phyloP scores from a whole-genome alignment of 2,329 filamentous ascomycete species.

The Chalara sp. region DNA sequence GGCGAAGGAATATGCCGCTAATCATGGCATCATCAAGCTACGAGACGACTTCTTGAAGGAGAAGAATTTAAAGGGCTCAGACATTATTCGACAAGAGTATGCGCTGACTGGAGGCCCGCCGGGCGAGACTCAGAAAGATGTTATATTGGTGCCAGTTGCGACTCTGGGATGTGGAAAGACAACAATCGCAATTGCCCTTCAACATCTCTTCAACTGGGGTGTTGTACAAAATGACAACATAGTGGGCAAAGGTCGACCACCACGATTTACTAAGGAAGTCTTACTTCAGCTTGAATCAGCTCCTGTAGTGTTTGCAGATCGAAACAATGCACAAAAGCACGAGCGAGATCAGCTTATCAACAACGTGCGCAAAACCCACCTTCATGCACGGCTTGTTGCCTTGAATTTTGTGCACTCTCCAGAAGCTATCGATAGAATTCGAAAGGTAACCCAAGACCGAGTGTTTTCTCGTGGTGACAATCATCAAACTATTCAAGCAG shows the following conservation, averaged over 20 bases:
- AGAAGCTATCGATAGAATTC: slow-evolving; percentile 61
- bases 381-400: slow-evolving; percentile 68
- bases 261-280: slow-evolving; percentile 68
- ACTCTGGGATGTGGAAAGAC: slow-evolving; percentile 97
- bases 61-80: slow-evolving; percentile 78
- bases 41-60: slow-evolving; percentile 80
- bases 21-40: slow-evolving; percentile 91
- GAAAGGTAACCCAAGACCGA: slow-evolving; percentile 67
- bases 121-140: slow-evolving; percentile 53
- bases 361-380: slow-evolving; percentile 61
- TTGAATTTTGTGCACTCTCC: slow-evolving; percentile 80
- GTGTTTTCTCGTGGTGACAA: slow-evolving; percentile 87
- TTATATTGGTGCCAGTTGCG: slow-evolving; percentile 84
- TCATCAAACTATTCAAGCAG: slow-evolving; percentile 94
- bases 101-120: slow-evolving; percentile 41
- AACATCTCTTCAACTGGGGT: slow-evolving; percentile 81
- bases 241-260: slow-evolving; percentile 67
- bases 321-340: slow-evolving; percentile 86
- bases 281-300: slow-evolving; percentile 53
- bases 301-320: slow-evolving; percentile 78
- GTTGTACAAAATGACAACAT: slow-evolving; percentile 98
- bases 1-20: slow-evolving; percentile 67
- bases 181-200: slow-evolving; percentile 75
- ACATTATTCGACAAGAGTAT: slow-evolving; percentile 74
- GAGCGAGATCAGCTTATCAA: slow-evolving; percentile 83